phyloP scores from a whole-genome alignment of 2,329 filamentous ascomycete genomes.

The Pseudocercospora eumusae region DNA sequence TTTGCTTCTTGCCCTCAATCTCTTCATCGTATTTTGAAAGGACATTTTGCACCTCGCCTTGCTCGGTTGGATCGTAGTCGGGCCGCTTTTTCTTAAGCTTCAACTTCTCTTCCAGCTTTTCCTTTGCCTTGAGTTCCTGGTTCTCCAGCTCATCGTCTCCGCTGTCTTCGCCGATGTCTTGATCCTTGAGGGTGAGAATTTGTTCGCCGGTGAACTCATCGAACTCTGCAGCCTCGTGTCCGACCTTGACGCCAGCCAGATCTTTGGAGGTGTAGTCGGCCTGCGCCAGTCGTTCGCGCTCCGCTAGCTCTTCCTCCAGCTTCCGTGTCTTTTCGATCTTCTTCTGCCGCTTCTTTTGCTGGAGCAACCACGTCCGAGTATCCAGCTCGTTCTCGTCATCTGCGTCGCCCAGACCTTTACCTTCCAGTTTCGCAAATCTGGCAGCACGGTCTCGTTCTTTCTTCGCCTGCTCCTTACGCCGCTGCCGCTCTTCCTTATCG shows the following conservation, averaged over 20 bases:
- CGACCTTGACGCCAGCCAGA: constrained; percentile 86
- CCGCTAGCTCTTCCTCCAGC: constrained; percentile 74
- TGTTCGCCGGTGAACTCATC: constrained; percentile 76
- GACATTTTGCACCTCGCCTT: constrained; percentile 66
- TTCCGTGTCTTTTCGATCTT: constrained; percentile 74
- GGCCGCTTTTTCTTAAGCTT: constrained; percentile 88
- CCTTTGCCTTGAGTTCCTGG: constrained; percentile 67
- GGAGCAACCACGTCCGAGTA: constrained; percentile 82
- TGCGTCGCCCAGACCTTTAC: constrained; percentile 77
- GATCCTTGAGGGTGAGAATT: constrained; percentile 91
- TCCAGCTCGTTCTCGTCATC: constrained; percentile 67
- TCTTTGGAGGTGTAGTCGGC: constrained; percentile 83
- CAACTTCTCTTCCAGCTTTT: constrained; percentile 72
- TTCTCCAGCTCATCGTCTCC: constrained; percentile 90
- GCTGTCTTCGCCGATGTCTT: constrained; percentile 75
- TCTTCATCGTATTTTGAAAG: constrained; percentile 95
- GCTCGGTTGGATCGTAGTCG: constrained; percentile 80
- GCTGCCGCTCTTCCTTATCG: constrained; percentile 75
- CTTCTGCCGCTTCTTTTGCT: constrained; percentile 91
- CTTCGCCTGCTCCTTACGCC: constrained; percentile 78
- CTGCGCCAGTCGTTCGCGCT: constrained; percentile 64
- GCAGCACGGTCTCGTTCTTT: constrained; percentile 83
- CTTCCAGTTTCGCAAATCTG: constrained; percentile 73
- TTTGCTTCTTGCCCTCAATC: constrained; percentile 83
- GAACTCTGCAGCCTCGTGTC: constrained; percentile 80